Base-by-base conservation (phyloP, 2,329 filamentous ascomycete species). In the Thielaviopsis populi region DNA sequence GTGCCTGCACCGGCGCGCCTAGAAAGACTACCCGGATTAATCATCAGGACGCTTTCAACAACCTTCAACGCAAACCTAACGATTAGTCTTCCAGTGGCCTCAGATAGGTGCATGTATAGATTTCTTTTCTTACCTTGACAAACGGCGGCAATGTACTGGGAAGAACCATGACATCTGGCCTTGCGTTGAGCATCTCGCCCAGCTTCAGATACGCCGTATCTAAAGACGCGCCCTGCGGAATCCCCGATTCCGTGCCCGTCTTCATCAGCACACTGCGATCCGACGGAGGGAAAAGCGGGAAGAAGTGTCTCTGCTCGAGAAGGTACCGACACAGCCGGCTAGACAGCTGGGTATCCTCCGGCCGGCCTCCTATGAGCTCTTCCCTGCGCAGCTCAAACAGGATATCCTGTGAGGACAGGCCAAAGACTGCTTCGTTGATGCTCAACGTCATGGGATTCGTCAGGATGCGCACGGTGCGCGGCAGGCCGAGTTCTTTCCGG, bases 401-500 rank as follows among this genome's bases (percentile, higher is more conserved):
- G 2, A 90, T 77, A 71, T 99, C 94, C 70, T 95, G 88, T 0
- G 85, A 87, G 30, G 87, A 91, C 69, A 96, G 80, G 3, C 88
- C 91, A 30, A 96, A 75, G 1, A 92, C 80, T 53, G 86, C 81
- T 74, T 97, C 94, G 74, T 99, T 99, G 68, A 97, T 79, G 5
- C 84, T 89, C 2, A 97, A 75, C 8, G 88, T 90, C 79, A 95
- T 92, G 0, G 94, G 94, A 71, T 97, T 97, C 1, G 91, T 89
- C 17, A 96, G 83, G 69, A 95, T 82, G 63, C 83, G 84, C 11
- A 82, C 87, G 64, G 86, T 80, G 72, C 89, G 92, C 11, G 87
- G 87, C 4, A 97, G 79, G 3, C 88, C 89, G 6, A 95, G 80
- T 19, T 91, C 87, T 69, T 85, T 88, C 68, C 79, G 78, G n/a